Conservation (phyloP, 345 rosid species). For the Geranium brycei region DNA sequence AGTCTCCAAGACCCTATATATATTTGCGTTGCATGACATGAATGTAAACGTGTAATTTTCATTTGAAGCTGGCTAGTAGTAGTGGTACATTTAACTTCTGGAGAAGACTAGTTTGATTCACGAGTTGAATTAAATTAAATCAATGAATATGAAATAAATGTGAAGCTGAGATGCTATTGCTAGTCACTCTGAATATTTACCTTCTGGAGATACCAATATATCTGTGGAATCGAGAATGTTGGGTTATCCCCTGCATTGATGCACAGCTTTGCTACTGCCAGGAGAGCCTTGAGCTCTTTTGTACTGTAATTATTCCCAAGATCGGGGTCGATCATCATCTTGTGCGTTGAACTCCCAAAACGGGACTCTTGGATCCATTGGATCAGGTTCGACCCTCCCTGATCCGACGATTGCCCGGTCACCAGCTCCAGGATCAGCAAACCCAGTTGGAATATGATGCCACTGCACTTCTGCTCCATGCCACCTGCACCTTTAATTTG, state of each 20-base stretch:
- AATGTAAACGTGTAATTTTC: too few species aligned
- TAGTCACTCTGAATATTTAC: too few species aligned
- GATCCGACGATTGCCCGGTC: conserved; percentile 79
- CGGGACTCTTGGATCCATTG: conserved; percentile 75
- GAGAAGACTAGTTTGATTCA: too few species aligned
- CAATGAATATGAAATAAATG: too few species aligned
- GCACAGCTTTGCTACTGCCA: conserved; percentile 65
- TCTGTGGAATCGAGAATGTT: conserved; percentile 38
- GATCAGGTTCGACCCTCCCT: conserved; percentile 43
- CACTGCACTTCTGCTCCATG: conserved; percentile 30
- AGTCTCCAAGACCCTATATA: too few species aligned
- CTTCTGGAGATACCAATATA: conserved; percentile 64
- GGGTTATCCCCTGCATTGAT: conserved; percentile 50
- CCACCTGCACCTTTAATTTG: conserved; percentile 19
- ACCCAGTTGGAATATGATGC: conserved; percentile 72
- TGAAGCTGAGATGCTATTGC: too few species aligned
- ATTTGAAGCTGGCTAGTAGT: too few species aligned
- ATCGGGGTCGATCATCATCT: conserved; percentile 76
- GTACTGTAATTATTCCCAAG: conserved; percentile 54
- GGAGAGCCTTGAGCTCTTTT: conserved; percentile 53
- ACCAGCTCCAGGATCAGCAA: conserved; percentile 71
- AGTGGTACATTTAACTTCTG: too few species aligned
- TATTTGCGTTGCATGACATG: too few species aligned
- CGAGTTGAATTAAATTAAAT: too few species aligned
- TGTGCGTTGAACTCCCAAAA: conserved; percentile 47